phyloP scores from a whole-genome alignment of 176 grass and related monocot species.

The Musa troglodytarum region DNA sequence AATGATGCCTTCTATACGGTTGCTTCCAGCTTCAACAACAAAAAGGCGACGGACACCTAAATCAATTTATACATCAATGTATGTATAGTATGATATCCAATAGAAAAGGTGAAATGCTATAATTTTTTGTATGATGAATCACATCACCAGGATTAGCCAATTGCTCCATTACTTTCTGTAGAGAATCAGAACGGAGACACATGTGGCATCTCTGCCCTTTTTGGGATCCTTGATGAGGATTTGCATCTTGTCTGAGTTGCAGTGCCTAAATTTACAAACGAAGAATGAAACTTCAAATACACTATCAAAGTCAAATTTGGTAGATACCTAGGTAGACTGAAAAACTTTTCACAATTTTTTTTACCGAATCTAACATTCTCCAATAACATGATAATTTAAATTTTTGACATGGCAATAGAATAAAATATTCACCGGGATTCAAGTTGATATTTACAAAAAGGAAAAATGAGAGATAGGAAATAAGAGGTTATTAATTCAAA shows the following conservation, averaged over 20 bases:
- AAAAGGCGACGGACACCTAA: conserved; percentile 77
- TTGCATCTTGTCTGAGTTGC: background rate
- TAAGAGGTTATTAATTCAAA: too few relatives aligned
- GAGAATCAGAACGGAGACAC: background rate
- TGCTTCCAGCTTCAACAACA: conserved; percentile 90
- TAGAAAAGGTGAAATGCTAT: background rate
- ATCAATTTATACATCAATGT: background rate
- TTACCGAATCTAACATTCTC: background rate
- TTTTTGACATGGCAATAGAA: background rate
- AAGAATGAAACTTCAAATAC: background rate
- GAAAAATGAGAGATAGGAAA: background rate
- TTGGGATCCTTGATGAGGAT: background rate
- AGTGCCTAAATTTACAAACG: background rate
- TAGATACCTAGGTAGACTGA: background rate
- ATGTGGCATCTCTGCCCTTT: conserved; percentile 5
- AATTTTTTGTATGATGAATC: background rate
- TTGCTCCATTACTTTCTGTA: conserved; percentile 19
- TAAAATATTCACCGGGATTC: background rate
- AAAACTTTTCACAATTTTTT: background rate
- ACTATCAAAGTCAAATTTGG: background rate
- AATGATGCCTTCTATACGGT: conserved; percentile 89
- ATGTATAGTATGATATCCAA: background rate
- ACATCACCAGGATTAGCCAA: conserved; percentile 13
- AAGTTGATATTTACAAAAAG: background rate
- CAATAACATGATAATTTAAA: too few relatives aligned